These are phyloP conservation scores for Pterocarpus santalinus DNA, from an alignment of 306 rosid genomes.

Conservation along the genomic window DNA sequence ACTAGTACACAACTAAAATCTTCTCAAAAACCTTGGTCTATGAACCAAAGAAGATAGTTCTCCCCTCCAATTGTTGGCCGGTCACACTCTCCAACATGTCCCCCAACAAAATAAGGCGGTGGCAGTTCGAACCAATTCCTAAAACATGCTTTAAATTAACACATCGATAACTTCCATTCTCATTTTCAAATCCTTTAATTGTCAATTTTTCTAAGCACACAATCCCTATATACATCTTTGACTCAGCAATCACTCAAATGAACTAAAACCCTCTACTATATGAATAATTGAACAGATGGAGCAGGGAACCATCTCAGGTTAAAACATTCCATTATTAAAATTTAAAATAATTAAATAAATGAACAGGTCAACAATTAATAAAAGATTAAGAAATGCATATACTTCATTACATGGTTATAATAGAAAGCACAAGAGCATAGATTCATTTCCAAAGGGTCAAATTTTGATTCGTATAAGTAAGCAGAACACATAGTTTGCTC, in stretches of 20 bases:
- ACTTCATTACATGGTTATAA: conserved; percentile 8
- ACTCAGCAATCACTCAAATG: conserved; percentile 14
- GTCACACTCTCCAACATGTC: not conserved
- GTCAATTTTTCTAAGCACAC: not conserved
- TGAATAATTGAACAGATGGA: conserved; percentile 12
- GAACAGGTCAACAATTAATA: not conserved
- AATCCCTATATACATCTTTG: not conserved
- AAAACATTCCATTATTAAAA: not conserved
- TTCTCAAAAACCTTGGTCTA: conserved; percentile 4
- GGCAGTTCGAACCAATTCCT: too few species aligned
- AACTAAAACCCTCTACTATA: not conserved
- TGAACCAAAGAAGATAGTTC: not conserved
- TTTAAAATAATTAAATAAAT: conserved; percentile 17
- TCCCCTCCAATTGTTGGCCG: not conserved
- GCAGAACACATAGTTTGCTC: conserved; percentile 20
- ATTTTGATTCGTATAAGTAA: conserved; percentile 14
- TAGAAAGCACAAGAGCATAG: not conserved
- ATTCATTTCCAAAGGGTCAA: not conserved
- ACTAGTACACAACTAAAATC: not conserved
- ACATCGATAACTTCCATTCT: not conserved
- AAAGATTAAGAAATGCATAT: not conserved
- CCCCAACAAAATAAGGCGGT: too few species aligned
- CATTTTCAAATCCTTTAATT: not conserved
- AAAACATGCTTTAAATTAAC: too few species aligned
- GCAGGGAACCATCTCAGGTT: not conserved